Conservation (phyloP, 139 green algal species). For the Micractinium sp. region DNA sequence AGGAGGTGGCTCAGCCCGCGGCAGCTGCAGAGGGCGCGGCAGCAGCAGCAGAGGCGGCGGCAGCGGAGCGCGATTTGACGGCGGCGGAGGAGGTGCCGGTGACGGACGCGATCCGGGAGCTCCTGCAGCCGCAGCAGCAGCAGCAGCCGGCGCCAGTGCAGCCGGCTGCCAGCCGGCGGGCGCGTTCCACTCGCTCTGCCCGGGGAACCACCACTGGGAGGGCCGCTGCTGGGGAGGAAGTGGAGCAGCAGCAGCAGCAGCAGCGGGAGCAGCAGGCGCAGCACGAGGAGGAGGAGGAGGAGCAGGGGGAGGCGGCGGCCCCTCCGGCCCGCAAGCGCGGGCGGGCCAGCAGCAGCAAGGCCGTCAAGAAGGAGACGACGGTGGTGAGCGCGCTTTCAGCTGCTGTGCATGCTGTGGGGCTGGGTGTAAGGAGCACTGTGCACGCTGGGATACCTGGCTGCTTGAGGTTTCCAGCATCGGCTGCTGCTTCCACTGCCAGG, state of each 20-base stretch:
- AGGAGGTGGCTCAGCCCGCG: slow-evolving; percentile 6
- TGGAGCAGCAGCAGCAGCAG: slow-evolving; percentile 31
- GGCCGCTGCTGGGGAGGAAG: neutral
- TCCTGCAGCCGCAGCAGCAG: slow-evolving; percentile 30
- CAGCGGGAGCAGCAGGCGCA: neutral
- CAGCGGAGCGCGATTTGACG: neutral
- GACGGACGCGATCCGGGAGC: slow-evolving; percentile 23
- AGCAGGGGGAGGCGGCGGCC: neutral
- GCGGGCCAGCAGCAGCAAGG: neutral
- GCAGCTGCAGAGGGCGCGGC: neutral
- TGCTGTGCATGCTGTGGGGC: neutral
- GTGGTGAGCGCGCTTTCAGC: slow-evolving; percentile 1
- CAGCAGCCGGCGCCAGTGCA: neutral
- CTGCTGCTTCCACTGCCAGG: neutral
- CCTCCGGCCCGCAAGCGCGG: slow-evolving; percentile 4
- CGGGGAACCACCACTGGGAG: neutral
- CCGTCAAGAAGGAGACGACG: neutral
- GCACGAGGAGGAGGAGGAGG: neutral
- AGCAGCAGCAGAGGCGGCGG: neutral
- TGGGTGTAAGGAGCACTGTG: neutral
- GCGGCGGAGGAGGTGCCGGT: slow-evolving; percentile 22
- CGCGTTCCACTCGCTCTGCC: slow-evolving; percentile 8
- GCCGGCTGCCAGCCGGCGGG: slow-evolving; percentile 15
- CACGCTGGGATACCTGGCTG: neutral
- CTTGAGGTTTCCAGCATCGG: no score